These are phyloP conservation scores for Tulasnella sp. DNA, from an alignment of 768 basidiomycete species.

Conservation along the genomic window DNA sequence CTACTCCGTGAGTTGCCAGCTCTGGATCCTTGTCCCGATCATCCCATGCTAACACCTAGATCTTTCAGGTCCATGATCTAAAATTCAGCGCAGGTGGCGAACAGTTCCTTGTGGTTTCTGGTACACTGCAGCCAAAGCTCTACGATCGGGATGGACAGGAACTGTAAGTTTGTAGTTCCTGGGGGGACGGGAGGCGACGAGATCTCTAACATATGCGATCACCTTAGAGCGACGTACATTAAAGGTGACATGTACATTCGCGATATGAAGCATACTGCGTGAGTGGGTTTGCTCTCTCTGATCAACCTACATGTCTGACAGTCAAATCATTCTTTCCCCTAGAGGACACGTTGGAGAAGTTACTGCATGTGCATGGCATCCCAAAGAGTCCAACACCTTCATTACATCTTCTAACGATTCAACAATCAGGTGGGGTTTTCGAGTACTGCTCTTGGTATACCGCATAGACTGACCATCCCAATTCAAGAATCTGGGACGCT, in stretches of 20 bases:
- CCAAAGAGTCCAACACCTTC: constrained; percentile 75
- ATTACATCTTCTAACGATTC: constrained; percentile 95
- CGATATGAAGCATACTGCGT: constrained; percentile 99
- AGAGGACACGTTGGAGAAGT: constrained; percentile 95
- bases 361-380: constrained; percentile 89
- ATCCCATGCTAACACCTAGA: neutral
- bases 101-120: constrained; percentile 80
- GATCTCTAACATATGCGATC: constrained; percentile 17
- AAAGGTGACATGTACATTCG: constrained; percentile 98
- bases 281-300: constrained; percentile 39
- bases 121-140: constrained; percentile 80
- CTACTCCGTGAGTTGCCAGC: constrained; percentile 63
- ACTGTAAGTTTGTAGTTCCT: constrained; percentile 63
- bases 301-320: constrained; percentile 17
- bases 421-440: constrained; percentile 70
- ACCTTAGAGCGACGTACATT: constrained; percentile 44
- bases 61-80: constrained; percentile 76
- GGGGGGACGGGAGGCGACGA: neutral
- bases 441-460: neutral
- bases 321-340: constrained; percentile 25
- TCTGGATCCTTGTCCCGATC: constrained; percentile 12
- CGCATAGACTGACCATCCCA: neutral
- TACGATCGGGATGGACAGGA: constrained; percentile 93
- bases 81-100: constrained; percentile 87
- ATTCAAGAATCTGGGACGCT: constrained; percentile 82